Evolutionary conservation across 2,329 filamentous ascomycete species (phyloP).

Genomic region (Whalleya microplaca): DNA sequence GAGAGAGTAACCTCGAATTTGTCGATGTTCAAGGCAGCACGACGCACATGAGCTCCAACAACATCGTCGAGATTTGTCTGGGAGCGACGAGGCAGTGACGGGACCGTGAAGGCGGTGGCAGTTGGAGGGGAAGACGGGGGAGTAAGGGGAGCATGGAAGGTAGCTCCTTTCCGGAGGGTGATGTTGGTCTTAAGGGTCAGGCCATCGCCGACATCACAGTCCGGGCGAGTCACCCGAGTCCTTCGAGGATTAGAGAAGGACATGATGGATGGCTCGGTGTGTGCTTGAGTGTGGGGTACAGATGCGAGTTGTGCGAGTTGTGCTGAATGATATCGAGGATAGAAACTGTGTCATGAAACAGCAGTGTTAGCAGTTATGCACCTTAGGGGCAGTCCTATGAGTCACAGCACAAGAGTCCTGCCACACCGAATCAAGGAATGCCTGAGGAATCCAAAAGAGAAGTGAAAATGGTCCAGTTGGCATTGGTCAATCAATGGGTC

Average conservation of each 20-base stretch:
- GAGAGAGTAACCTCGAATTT: constrained; percentile 67
- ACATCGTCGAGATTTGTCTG: constrained; percentile 74
- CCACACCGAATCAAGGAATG: constrained; percentile 31
- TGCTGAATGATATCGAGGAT: constrained; percentile 20
- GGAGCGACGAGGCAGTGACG: constrained; percentile 64
- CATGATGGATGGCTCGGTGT: constrained; percentile 46
- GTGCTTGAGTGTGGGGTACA: constrained; percentile 31
- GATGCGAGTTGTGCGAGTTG: constrained; percentile 20
- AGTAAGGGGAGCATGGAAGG: constrained; percentile 60
- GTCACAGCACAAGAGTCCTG: constrained; percentile 39
- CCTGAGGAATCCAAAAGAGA: constrained; percentile 30
- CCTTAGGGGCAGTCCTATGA: constrained; percentile 34
- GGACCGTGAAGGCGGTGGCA: constrained; percentile 48
- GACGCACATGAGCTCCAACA: constrained; percentile 69
- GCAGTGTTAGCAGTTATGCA: constrained; percentile 37
- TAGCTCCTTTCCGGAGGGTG: constrained; percentile 71
- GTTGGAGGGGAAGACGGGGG: constrained; percentile 43
- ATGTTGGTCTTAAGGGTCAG: constrained; percentile 58
- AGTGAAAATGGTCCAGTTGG: constrained; percentile 29
- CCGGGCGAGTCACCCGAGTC: constrained; percentile 48
- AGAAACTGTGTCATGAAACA: constrained; percentile 32
- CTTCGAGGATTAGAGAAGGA: constrained; percentile 53
- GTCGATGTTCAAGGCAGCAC: constrained; percentile 67
- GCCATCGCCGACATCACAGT: constrained; percentile 45
- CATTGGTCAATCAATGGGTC: constrained; percentile 33